phyloP scores from a whole-genome alignment of 352 stramenopile genomes.

The Elongisporangium undulatum region DNA sequence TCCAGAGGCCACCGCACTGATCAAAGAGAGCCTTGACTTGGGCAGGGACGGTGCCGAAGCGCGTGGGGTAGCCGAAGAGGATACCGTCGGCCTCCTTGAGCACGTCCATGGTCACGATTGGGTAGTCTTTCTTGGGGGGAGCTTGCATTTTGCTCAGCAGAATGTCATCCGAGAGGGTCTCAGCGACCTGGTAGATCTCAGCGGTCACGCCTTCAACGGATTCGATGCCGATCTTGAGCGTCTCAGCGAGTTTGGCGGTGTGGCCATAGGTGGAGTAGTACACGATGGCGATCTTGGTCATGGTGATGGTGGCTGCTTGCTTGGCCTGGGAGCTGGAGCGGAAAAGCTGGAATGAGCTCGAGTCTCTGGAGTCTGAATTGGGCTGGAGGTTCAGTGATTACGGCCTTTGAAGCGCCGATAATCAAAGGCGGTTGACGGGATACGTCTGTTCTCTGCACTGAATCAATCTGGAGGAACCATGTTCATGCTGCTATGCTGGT shows the following conservation, averaged over 20 bases:
- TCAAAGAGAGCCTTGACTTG: slow-evolving; percentile 82
- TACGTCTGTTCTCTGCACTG: not conserved
- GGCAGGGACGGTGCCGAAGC: slow-evolving; percentile 52
- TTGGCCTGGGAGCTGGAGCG: not conserved
- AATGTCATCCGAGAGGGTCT: slow-evolving; percentile 67
- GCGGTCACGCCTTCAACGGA: slow-evolving; percentile 33
- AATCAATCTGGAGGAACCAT: too few species aligned
- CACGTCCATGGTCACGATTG: slow-evolving; percentile 42
- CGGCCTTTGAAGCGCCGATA: not conserved
- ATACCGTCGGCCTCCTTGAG: slow-evolving; percentile 63
- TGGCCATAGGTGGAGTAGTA: slow-evolving; percentile 85
- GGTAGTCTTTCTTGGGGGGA: slow-evolving; percentile 53
- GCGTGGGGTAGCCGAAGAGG: slow-evolving; percentile 68
- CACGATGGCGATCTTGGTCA: slow-evolving; percentile 67
- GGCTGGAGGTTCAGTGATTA: too few species aligned
- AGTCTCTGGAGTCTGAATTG: too few species aligned
- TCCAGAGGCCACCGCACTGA: slow-evolving; percentile 55
- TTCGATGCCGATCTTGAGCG: slow-evolving; percentile 63
- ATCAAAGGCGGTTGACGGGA: not conserved
- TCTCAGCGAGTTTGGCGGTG: slow-evolving; percentile 56
- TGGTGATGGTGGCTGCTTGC: slow-evolving; percentile 16
- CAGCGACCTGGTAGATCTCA: slow-evolving; percentile 52
- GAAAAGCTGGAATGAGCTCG: too few species aligned
- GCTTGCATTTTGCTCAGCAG: slow-evolving; percentile 75
- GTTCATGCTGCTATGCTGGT: too few species aligned